These are phyloP conservation scores for Helichrysum umbraculigerum DNA, from an alignment of 129 eudicot genomes.

Conservation along the genomic window DNA sequence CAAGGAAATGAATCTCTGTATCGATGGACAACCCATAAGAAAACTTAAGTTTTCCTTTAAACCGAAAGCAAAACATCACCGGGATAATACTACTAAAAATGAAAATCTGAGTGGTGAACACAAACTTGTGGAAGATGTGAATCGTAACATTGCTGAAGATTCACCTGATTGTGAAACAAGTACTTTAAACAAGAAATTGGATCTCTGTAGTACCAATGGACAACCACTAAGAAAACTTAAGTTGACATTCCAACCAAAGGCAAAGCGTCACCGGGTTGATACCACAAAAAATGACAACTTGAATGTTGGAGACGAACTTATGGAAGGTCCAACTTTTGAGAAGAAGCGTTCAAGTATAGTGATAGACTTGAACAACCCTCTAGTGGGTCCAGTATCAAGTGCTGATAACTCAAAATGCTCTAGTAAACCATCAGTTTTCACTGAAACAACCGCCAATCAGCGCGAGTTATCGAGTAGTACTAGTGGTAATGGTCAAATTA, in stretches of 20 bases:
- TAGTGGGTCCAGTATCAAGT: slow-evolving; percentile 22
- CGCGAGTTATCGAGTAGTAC: neutral
- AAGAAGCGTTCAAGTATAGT: slow-evolving; percentile 11
- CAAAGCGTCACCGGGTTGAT: neutral
- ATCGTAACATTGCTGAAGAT: too few species aligned
- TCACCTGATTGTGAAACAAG: neutral
- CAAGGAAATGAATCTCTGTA: neutral
- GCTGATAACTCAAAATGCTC: neutral
- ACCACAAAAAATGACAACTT: neutral
- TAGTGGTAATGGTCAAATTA: slow-evolving; percentile 13
- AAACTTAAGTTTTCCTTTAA: neutral
- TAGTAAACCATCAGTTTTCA: neutral
- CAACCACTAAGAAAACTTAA: slow-evolving; percentile 20
- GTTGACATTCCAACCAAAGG: slow-evolving; percentile 8
- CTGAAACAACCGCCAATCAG: neutral
- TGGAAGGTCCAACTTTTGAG: neutral
- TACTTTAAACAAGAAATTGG: neutral
- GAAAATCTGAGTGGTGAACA: neutral
- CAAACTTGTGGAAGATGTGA: neutral
- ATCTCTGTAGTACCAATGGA: neutral
- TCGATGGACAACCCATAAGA: neutral
- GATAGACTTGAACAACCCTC: slow-evolving; percentile 46
- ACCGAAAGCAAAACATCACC: neutral
- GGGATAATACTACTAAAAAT: neutral
- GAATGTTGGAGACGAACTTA: neutral